Evolutionary conservation across 495 filamentous ascomycete species (phyloP).

Genomic region (Hyaloscypha hepaticicola): DNA sequence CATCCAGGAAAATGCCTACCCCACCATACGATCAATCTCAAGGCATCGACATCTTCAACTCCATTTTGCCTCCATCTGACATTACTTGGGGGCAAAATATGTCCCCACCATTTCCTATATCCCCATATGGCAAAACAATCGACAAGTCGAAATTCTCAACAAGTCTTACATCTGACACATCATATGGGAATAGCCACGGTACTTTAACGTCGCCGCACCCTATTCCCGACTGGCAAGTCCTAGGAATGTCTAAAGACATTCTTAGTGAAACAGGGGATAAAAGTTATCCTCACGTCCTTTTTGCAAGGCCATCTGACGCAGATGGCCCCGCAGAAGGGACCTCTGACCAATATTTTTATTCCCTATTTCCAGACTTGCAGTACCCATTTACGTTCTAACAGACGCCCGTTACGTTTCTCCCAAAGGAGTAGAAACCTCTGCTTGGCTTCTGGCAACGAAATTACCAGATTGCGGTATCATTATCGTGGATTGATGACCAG

Average conservation of each 20-base stretch:
- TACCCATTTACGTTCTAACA: neutral
- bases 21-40: neutral
- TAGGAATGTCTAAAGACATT: neutral
- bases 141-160: neutral
- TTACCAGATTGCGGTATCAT: neutral
- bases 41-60: no score
- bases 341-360: neutral
- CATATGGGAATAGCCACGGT: neutral
- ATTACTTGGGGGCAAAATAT: neutral
- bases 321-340: neutral
- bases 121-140: neutral
- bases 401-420: no score
- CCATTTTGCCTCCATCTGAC: neutral
- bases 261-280: neutral
- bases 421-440: neutral
- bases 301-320: neutral
- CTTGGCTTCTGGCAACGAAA: neutral
- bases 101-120: neutral
- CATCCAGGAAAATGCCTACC: neutral
- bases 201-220: neutral
- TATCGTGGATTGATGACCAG: neutral
- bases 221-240: neutral
- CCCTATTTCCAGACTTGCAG: neutral
- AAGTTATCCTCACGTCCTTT: neutral
- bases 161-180: neutral